Percentiles rank a stretch among this genome's conserved stretches.
Conservation (phyloP, 305 asterid species). For the Fraxinus albicans region DNA sequence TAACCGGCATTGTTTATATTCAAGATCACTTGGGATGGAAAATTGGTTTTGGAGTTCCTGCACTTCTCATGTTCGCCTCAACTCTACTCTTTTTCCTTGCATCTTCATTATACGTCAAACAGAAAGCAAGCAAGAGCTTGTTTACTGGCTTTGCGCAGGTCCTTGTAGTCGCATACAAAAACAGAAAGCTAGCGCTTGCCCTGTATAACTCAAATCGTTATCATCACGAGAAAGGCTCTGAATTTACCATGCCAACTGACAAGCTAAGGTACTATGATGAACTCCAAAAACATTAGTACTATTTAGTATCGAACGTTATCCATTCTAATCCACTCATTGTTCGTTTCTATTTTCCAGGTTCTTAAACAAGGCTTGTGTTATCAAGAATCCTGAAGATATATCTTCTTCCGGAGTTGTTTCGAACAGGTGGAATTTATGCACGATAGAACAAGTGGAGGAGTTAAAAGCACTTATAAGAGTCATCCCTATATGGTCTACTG, state of each 20-base stretch:
- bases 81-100: constrained; percentile 47
- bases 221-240: constrained; percentile 45
- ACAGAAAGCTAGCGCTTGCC: constrained; percentile 41
- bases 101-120: constrained; percentile 46
- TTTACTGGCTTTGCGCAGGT: constrained; percentile 45
- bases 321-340: neutral
- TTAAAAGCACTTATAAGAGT: constrained; percentile 54
- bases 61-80: constrained; percentile 47
- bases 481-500: constrained; percentile 64
- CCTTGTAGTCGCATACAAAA: constrained; percentile 50
- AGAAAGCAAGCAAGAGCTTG: constrained; percentile 39
- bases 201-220: constrained; percentile 29
- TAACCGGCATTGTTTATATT: constrained; percentile 54
- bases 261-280: constrained; percentile 42
- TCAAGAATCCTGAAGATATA: constrained; percentile 41
- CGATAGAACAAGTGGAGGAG: constrained; percentile 61
- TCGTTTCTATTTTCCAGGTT: constrained; percentile 33
- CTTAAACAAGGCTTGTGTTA: constrained; percentile 54
- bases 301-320: neutral
- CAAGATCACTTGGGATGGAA: constrained; percentile 64
- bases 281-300: neutral
- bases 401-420: constrained; percentile 31
- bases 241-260: constrained; percentile 35
- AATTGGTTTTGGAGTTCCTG: constrained; percentile 66
- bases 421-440: constrained; percentile 52